Evolutionary conservation across 2,329 filamentous ascomycete species (phyloP).

Genomic region (Atkinsonella texensis): DNA sequence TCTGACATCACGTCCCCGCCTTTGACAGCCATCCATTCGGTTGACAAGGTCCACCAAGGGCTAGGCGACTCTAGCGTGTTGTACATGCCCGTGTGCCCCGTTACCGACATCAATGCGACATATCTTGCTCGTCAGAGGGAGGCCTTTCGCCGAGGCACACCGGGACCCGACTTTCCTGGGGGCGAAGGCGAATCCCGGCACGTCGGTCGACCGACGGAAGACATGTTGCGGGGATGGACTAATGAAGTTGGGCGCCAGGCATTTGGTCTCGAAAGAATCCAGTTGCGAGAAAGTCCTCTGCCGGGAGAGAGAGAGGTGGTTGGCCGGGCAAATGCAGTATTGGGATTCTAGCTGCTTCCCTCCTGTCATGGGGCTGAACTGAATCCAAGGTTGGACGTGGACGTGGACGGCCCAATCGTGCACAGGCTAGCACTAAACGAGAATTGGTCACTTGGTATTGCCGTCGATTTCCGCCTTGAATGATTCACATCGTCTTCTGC

Average conservation of each 20-base stretch:
- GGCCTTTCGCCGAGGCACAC: slow-evolving; percentile 57
- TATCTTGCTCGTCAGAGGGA: slow-evolving; percentile 60
- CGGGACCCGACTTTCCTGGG: slow-evolving; percentile 59
- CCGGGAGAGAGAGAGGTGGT: slow-evolving; percentile 25
- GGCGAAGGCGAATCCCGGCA: slow-evolving; percentile 54
- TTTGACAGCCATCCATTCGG: slow-evolving; percentile 54
- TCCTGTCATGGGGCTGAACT: not conserved
- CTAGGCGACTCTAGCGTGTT: slow-evolving; percentile 66
- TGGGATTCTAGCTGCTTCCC: slow-evolving; percentile 25
- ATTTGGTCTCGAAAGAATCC: slow-evolving; percentile 33
- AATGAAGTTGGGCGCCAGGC: slow-evolving; percentile 25
- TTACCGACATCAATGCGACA: slow-evolving; percentile 60
- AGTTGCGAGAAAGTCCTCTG: slow-evolving; percentile 13
- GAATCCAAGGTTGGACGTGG: not conserved
- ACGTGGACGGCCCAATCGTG: not conserved
- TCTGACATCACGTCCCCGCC: not conserved
- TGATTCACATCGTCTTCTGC: too few relatives aligned
- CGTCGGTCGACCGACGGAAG: slow-evolving; percentile 31
- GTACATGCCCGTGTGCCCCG: slow-evolving; percentile 79
- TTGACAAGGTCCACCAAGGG: slow-evolving; percentile 68
- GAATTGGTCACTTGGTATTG: too few relatives aligned
- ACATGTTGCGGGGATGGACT: slow-evolving; percentile 22
- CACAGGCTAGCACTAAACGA: not conserved
- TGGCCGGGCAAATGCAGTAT: slow-evolving; percentile 28
- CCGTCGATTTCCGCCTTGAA: too few relatives aligned